phyloP scores from a whole-genome alignment of 768 basidiomycete genomes.

The Rhizopogon salebrosus region DNA sequence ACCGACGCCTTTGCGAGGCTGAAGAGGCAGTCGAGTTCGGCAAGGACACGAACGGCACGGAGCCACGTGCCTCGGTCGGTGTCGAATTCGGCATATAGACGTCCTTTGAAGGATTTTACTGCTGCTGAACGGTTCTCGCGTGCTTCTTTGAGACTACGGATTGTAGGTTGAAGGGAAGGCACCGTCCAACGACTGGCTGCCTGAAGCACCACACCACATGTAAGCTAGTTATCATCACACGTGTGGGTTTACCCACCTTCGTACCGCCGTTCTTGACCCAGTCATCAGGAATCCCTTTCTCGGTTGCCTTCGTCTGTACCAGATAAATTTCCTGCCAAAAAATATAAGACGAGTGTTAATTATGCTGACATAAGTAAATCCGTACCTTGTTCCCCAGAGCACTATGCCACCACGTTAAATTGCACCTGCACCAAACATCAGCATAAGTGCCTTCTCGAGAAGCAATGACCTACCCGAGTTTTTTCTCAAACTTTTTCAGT shows the following conservation, averaged over 20 bases:
- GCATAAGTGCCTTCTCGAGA: not conserved
- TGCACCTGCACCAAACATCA: constrained; percentile 34
- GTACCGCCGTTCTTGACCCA: constrained; percentile 82
- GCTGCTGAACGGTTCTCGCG: constrained; percentile 79
- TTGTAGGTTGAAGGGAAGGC: constrained; percentile 60
- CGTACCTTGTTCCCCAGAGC: constrained; percentile 74
- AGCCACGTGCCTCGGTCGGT: constrained; percentile 76
- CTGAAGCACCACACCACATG: constrained; percentile 30
- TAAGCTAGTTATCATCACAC: not conserved
- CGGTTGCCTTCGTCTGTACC: constrained; percentile 59
- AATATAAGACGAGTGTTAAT: not conserved
- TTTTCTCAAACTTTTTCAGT: constrained; percentile 60
- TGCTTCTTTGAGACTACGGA: constrained; percentile 88
- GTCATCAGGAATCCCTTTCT: constrained; percentile 67
- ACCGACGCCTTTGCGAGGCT: constrained; percentile 84
- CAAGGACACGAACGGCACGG: constrained; percentile 76
- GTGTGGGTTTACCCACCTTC: constrained; percentile 46
- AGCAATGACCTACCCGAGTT: constrained; percentile 48
- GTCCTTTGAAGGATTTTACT: constrained; percentile 79
- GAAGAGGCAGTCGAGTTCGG: constrained; percentile 95
- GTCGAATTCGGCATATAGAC: constrained; percentile 79
- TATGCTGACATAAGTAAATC: not conserved
- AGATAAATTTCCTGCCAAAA: constrained; percentile 78
- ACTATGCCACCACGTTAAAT: constrained; percentile 69
- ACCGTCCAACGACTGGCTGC: constrained; percentile 73